A percentile compares a stretch with the other conserved stretches of the same genome.
These are phyloP conservation scores for Russula emetica DNA, from an alignment of 768 basidiomycete species.

Conservation along the genomic window DNA sequence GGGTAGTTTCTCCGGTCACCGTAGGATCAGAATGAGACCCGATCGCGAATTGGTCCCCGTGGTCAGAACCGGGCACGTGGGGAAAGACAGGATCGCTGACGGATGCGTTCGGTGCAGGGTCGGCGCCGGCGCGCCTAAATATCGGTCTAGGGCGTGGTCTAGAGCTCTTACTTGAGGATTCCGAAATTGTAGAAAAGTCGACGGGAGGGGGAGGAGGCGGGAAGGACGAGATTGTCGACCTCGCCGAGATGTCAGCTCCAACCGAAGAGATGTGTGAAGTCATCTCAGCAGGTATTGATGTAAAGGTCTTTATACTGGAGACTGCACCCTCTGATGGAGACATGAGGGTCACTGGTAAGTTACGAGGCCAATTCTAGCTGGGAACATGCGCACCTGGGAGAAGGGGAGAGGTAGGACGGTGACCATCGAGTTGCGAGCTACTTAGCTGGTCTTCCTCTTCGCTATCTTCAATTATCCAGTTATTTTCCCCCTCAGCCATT, in stretches of 20 bases:
- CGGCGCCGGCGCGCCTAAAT: slow-evolving; percentile 10
- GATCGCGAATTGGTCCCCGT: slow-evolving; percentile 1
- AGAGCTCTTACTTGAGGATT: slow-evolving; percentile 6
- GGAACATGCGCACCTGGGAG: slow-evolving; percentile 18
- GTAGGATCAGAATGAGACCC: slow-evolving; percentile 8
- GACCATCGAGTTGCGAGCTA: neutral
- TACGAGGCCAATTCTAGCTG: slow-evolving; percentile 11
- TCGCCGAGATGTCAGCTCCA: neutral
- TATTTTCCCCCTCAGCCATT: slow-evolving; percentile 6
- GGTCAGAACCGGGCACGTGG: slow-evolving; percentile 12
- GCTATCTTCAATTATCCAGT: slow-evolving; percentile 27
- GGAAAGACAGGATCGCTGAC: slow-evolving; percentile 19
- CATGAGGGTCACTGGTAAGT: slow-evolving; percentile 17
- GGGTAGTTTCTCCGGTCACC: neutral
- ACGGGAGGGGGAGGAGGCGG: neutral
- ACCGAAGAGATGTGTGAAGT: slow-evolving; percentile 19
- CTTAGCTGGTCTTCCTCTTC: slow-evolving; percentile 25
- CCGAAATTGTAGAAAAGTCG: slow-evolving; percentile 18
- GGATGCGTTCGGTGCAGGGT: slow-evolving; percentile 3
- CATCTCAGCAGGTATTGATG: slow-evolving; percentile 9
- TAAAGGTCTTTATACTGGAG: slow-evolving; percentile 22
- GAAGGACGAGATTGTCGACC: slow-evolving; percentile 21
- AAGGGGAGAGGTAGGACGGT: neutral
- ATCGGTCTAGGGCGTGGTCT: slow-evolving; percentile 26
- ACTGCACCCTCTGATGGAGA: slow-evolving; percentile 9